Evolutionary conservation across 202 grass and related monocot species (phyloP).

Genomic region (Musa balbisiana): DNA sequence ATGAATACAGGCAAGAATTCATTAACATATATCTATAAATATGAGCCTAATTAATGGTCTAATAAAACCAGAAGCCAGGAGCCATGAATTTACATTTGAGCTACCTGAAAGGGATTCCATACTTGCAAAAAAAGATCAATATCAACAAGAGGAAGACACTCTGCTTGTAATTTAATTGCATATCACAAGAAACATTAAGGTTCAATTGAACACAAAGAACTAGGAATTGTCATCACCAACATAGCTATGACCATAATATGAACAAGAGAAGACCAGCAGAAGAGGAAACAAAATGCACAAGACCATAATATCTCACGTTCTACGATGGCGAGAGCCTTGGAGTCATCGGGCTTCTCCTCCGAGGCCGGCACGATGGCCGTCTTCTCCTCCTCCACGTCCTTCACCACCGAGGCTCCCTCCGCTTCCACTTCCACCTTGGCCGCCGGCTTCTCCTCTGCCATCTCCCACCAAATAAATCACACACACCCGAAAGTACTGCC

Average conservation of each 20-base stretch:
- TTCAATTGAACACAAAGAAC: too few species aligned
- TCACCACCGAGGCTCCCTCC: conserved; percentile 28
- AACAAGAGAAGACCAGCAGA: too few species aligned
- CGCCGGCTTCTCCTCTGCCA: conserved; percentile 37
- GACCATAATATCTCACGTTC: conserved; percentile 29
- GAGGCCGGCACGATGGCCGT: conserved; percentile 28
- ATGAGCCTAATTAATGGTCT: too few species aligned
- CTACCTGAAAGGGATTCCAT: too few species aligned
- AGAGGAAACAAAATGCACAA: not conserved
- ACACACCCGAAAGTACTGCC: not conserved
- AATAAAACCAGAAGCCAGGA: not conserved
- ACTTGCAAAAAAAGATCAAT: too few species aligned
- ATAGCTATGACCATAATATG: too few species aligned
- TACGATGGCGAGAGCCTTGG: conserved; percentile 36
- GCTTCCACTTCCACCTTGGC: conserved; percentile 29
- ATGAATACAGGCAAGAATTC: too few species aligned
- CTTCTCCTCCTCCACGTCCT: conserved; percentile 57
- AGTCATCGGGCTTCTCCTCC: conserved; percentile 25
- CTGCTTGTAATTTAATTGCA: too few species aligned
- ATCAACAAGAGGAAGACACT: too few species aligned
- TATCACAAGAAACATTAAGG: too few species aligned
- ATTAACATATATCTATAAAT: too few species aligned
- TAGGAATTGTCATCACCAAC: too few species aligned
- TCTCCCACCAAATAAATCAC: not conserved
- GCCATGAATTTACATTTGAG: not conserved